A percentile compares a stretch with the other conserved stretches of the same genome.
phyloP scores from a whole-genome alignment of 2,329 filamentous ascomycete genomes.

The Calonectria pauciramosa region DNA sequence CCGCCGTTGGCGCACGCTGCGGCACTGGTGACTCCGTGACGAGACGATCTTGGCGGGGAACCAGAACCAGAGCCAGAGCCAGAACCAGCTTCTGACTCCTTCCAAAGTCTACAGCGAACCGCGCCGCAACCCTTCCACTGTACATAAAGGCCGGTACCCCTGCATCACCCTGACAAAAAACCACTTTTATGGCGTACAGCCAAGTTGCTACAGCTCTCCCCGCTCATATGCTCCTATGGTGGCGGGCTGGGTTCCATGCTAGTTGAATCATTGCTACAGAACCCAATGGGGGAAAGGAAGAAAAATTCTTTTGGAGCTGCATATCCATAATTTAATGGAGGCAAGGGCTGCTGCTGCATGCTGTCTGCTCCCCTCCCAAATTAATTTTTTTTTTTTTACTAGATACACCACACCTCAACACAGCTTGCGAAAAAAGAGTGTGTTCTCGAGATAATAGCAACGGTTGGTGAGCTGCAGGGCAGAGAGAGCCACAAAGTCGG shows the following conservation, averaged over 20 bases:
- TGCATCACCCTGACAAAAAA: constrained; percentile 14
- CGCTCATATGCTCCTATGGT: constrained; percentile 7
- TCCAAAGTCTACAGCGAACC: constrained; percentile 11
- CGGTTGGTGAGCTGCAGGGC: constrained; percentile 22
- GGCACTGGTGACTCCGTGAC: constrained; percentile 2
- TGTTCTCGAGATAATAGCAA: background rate
- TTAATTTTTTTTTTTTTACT: constrained; percentile 16
- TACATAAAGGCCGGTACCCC: constrained; percentile 8
- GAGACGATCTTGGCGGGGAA: background rate
- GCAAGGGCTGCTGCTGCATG: constrained; percentile 10
- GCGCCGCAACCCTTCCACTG: constrained; percentile 2
- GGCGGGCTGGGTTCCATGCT: constrained; percentile 1
- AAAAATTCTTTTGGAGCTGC: constrained; percentile 10
- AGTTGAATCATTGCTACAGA: background rate
- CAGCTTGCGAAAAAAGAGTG: background rate
- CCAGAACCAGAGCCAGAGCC: constrained; percentile 11
- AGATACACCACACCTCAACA: constrained; percentile 20
- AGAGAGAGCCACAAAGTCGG: constrained; percentile 11
- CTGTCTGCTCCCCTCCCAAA: background rate
- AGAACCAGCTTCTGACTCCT: background rate
- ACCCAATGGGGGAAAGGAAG: constrained; percentile 9
- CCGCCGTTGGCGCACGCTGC: constrained; percentile 18
- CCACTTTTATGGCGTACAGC: constrained; percentile 14
- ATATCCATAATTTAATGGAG: constrained; percentile 15
- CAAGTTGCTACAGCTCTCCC: constrained; percentile 1